These are phyloP conservation scores for Vitellaria paradoxa DNA, from an alignment of 179 eudicot species.

Conservation along the genomic window DNA sequence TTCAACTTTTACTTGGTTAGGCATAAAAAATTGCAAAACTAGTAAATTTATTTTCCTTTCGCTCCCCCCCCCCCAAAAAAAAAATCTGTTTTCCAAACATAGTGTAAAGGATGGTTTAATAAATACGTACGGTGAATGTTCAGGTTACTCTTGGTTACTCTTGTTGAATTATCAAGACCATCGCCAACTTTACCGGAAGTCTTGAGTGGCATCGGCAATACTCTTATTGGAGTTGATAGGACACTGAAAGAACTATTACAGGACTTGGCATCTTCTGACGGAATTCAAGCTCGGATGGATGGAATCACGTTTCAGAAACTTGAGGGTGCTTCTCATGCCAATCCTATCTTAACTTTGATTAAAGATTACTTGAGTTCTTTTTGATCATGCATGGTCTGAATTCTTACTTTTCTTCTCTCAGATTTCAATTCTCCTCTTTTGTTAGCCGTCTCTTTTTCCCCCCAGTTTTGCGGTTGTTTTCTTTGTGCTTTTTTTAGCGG, in stretches of 20 bases:
- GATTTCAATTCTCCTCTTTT: too few relatives aligned
- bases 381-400: slow-evolving; percentile 12
- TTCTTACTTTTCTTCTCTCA: too few relatives aligned
- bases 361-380: slow-evolving; percentile 60
- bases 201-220: slow-evolving; percentile 51
- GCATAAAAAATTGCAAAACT: too few relatives aligned
- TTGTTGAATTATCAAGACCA: slow-evolving; percentile 66
- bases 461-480: too few relatives aligned
- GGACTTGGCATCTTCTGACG: slow-evolving; percentile 51
- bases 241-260: slow-evolving; percentile 46
- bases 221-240: slow-evolving; percentile 53
- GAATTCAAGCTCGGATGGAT: slow-evolving; percentile 84
- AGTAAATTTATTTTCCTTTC: too few relatives aligned
- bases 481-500: too few relatives aligned
- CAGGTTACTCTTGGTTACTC: slow-evolving; percentile 80
- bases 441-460: too few relatives aligned
- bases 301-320: slow-evolving; percentile 62
- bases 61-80: too few relatives aligned
- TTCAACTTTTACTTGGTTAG: too few relatives aligned
- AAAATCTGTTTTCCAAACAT: too few relatives aligned
- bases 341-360: slow-evolving; percentile 37
- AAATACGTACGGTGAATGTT: neutral
- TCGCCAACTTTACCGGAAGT: slow-evolving; percentile 60
- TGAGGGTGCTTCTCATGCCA: slow-evolving; percentile 42
- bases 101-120: neutral